Percentiles rank a stretch among this genome's conserved stretches.
Conservation (phyloP, 495 filamentous ascomycete genomes). For the Thermochaetoides thermophila region DNA sequence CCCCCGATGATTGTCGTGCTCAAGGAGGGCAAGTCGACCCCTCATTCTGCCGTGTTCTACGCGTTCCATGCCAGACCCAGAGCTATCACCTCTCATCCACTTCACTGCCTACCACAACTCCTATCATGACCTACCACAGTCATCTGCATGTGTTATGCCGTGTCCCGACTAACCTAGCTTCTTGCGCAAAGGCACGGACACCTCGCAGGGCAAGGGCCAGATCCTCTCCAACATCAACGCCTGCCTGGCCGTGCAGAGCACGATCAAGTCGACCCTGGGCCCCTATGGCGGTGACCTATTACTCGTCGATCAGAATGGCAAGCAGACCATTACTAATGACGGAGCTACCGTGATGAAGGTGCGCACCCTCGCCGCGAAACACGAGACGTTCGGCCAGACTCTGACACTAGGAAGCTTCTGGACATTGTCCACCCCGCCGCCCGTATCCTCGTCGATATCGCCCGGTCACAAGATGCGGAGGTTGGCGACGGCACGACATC, state of each 20-base stretch:
- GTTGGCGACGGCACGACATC: constrained; percentile 97
- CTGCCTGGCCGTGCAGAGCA: constrained; percentile 91
- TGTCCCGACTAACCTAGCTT: too few species aligned
- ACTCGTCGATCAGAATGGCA: constrained; percentile 88
- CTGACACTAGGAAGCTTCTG: constrained; percentile 49
- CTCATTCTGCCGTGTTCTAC: constrained; percentile 19
- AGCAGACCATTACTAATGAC: constrained; percentile 96
- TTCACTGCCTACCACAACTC: too few species aligned
- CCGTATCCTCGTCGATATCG: constrained; percentile 95
- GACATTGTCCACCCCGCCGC: constrained; percentile 98
- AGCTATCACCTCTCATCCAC: too few species aligned
- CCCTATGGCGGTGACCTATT: constrained; percentile 94
- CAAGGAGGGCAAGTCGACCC: constrained; percentile 69
- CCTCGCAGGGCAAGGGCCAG: constrained; percentile 93
- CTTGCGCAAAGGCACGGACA: constrained; percentile 80
- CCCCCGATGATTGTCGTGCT: constrained; percentile 97
- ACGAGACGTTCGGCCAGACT: neutral
- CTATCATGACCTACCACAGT: too few species aligned
- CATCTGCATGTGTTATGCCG: too few species aligned
- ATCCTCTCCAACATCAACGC: constrained; percentile 98
- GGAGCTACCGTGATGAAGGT: constrained; percentile 99
- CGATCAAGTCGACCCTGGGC: constrained; percentile 89
- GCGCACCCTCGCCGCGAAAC: constrained; percentile 9
- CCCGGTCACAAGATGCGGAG: constrained; percentile 96
- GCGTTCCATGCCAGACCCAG: too few species aligned